Conservation (phyloP, 106 monocot species). For the Xerophyta viscosa region DNA sequence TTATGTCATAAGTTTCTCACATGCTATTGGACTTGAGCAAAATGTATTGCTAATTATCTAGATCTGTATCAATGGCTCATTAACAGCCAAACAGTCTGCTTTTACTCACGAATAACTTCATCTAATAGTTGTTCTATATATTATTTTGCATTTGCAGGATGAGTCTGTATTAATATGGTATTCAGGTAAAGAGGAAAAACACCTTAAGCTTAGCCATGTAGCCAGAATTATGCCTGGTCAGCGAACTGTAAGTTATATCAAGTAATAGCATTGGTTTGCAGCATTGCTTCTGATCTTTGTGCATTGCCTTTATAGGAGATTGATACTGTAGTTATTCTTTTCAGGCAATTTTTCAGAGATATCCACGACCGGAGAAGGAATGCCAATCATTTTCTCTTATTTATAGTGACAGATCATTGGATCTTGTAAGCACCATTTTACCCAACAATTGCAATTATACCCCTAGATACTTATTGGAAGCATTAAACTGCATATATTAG, state of each 20-base stretch:
- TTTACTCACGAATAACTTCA: too few species aligned
- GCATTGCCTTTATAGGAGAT: neutral
- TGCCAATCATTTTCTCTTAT: constrained; percentile 98
- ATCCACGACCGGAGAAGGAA: constrained; percentile 96
- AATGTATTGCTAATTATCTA: too few species aligned
- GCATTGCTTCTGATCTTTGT: too few species aligned
- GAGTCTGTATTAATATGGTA: constrained; percentile 93
- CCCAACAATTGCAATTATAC: too few species aligned
- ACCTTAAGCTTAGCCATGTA: constrained; percentile 86
- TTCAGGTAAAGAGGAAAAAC: constrained; percentile 98
- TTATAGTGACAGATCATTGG: constrained; percentile 79
- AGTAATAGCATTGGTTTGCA: neutral
- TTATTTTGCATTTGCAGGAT: constrained; percentile 60
- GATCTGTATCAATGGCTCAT: too few species aligned
- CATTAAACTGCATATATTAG: too few species aligned
- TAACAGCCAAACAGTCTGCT: too few species aligned
- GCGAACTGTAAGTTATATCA: constrained; percentile 61
- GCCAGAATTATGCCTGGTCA: constrained; percentile 99
- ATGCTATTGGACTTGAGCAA: too few species aligned
- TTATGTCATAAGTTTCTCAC: too few species aligned
- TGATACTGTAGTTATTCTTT: constrained; percentile 4
- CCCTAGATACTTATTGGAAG: too few species aligned
- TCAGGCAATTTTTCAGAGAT: constrained; percentile 95
- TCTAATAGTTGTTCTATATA: too few species aligned
- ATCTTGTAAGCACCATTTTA: constrained; percentile 59